Evolutionary conservation across 345 rosid species (phyloP).

Genomic region (Aquilaria yunnanensis): DNA sequence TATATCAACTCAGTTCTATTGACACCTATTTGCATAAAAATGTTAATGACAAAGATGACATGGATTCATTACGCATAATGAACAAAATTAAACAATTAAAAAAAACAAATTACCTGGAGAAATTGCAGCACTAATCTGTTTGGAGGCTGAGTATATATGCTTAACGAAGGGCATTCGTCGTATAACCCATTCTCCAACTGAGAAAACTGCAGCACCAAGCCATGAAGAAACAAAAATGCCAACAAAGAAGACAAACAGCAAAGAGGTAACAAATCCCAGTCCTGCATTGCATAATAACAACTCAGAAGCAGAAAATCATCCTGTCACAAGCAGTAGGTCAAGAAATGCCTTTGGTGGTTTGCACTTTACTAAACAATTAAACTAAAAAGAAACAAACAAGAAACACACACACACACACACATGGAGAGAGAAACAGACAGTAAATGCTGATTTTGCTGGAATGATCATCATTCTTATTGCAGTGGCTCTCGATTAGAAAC

Average conservation of each 20-base stretch:
- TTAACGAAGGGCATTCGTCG: conserved; percentile 60
- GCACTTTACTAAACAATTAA: too few species aligned
- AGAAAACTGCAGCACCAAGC: conserved; percentile 59
- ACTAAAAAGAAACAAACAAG: background rate
- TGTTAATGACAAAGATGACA: background rate
- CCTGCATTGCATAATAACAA: conserved; percentile 32
- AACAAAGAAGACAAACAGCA: conserved; percentile 51
- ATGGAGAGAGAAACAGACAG: background rate
- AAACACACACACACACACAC: background rate
- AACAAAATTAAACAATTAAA: conserved; percentile 1
- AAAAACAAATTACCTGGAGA: conserved; percentile 44
- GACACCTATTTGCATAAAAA: background rate
- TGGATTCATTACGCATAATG: background rate
- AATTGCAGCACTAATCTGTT: conserved; percentile 70
- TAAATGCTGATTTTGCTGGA: background rate
- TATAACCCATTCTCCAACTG: conserved; percentile 70
- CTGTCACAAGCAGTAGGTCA: too few species aligned
- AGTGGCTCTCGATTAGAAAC: too few species aligned
- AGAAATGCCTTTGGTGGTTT: too few species aligned
- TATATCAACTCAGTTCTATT: background rate
- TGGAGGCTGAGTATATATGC: conserved; percentile 67
- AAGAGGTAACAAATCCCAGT: conserved; percentile 63
- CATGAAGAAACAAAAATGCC: conserved; percentile 68
- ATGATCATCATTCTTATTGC: background rate
- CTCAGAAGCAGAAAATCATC: conserved; percentile 6